Evolutionary conservation across 345 rosid genomes (phyloP), one percentile per base, ranked within the genome.

Genomic region (Turritis glabra): DNA sequence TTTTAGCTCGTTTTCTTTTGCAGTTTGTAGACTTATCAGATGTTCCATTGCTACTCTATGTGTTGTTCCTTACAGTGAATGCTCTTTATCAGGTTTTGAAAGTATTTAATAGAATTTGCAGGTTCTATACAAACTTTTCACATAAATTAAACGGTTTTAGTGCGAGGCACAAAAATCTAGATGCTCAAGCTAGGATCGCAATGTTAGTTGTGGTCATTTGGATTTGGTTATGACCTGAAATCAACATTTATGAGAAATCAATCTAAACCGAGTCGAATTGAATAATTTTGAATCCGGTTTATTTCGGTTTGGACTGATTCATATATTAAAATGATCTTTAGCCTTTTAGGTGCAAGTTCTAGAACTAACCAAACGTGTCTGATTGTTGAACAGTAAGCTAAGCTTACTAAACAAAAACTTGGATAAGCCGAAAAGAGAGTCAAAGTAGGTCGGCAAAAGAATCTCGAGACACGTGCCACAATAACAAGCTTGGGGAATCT

Each of bases 391-490:
- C 69, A 23, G 12, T 22, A 50, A 44, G n/a, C n/a, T n/a, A n/a
- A 25, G 13, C 44, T 68, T n/a, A 15, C 19, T 23, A 33, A 23
- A 22, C 14, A 50, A 38, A 60, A 30, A 50, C 32, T 25, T 52
- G 47, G 69, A 68, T 60, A 58, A 40, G 37, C 8, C 1, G n/a
- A 11, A 27, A 53, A 30, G 12, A 63, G 5, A 40, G 69, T 43
- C 57, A 55, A 73, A 65, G 4, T 44, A 44, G 72, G 76, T 71
- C 76, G 76, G 76, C 67, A 46, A 35, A 13, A 11, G 65, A 54
- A 43, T 69, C 51, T 62, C 0, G 29, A 33, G 5, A 44, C 53
- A 63, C 80, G 75, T 70, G 71, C 44, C 71, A 15, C 9, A 6
- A 70, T 66, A 70, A 35, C 53, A 69, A 12, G 65, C 15, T 0